These are phyloP conservation scores for Fusarium sp. DNA, from an alignment of 2,329 filamentous ascomycete species.

Conservation along the genomic window DNA sequence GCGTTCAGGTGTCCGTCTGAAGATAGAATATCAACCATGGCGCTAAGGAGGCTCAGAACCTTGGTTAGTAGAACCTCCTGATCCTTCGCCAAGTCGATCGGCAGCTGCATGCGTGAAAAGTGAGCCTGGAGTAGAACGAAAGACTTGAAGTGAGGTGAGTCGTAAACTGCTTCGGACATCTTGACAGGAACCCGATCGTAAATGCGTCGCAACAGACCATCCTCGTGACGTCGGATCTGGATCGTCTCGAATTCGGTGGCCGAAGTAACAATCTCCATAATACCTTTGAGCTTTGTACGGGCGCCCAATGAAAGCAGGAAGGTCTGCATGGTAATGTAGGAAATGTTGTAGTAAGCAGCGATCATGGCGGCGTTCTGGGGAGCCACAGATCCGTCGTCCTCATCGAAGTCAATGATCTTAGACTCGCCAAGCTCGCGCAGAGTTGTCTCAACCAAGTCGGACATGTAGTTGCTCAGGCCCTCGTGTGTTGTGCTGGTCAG, in stretches of 20 bases:
- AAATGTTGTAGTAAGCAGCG: conserved; percentile 98
- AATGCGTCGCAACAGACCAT: conserved; percentile 85
- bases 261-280: conserved; percentile 95
- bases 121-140: conserved; percentile 98
- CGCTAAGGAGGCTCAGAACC: conserved; percentile 87
- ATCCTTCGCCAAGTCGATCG: conserved; percentile 94
- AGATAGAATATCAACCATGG: conserved; percentile 92
- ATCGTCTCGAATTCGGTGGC: conserved; percentile 97
- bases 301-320: conserved; percentile 90
- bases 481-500: conserved; percentile 90
- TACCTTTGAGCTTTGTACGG: conserved; percentile 94
- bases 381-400: conserved; percentile 88
- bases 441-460: conserved; percentile 92
- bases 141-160: conserved; percentile 98
- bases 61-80: conserved; percentile 89
- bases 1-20: conserved; percentile 97
- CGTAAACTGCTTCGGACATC: conserved; percentile 85
- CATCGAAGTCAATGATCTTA: conserved; percentile 95
- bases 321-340: conserved; percentile 99
- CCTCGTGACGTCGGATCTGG: conserved; percentile 93
- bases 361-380: conserved; percentile 98
- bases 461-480: conserved; percentile 91
- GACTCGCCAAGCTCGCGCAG: conserved; percentile 90
- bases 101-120: conserved; percentile 96
- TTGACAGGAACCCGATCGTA: conserved; percentile 96